Evolutionary conservation across 805 yeast genomes (phyloP).

Genomic region (Metschnikowia sp.): DNA sequence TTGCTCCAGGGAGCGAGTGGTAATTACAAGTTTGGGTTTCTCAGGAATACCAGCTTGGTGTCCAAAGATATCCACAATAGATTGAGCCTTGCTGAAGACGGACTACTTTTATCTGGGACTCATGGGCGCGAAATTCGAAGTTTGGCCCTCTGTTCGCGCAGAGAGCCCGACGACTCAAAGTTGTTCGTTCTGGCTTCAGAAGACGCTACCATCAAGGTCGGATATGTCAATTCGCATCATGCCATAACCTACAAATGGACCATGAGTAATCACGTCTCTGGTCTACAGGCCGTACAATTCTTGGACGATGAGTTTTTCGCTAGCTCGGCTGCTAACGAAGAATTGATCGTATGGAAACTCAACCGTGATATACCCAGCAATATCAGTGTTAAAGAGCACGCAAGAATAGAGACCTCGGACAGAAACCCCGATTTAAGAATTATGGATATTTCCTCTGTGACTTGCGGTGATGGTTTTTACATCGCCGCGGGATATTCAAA

Average conservation of each 20-base stretch:
- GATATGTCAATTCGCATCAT: constrained; percentile 41
- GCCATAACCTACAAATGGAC: constrained; percentile 50
- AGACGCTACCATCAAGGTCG: constrained; percentile 75
- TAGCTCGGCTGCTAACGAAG: constrained; percentile 81
- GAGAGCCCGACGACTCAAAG: constrained; percentile 26
- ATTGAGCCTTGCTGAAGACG: constrained; percentile 19
- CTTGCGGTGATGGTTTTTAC: constrained; percentile 44
- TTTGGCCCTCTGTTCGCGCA: constrained; percentile 48
- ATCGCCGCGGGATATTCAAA: constrained; percentile 80
- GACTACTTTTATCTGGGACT: constrained; percentile 52
- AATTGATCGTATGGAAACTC: constrained; percentile 76
- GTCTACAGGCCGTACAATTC: constrained; percentile 72
- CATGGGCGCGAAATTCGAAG: constrained; percentile 93
- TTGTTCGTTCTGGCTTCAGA: constrained; percentile 80
- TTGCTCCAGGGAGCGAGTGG: constrained; percentile 8
- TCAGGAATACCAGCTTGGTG: constrained; percentile 49
- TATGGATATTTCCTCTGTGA: constrained; percentile 69
- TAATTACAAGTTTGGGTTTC: constrained; percentile 47
- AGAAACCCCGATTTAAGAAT: constrained; percentile 80
- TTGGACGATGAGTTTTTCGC: constrained; percentile 46
- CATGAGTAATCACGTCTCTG: constrained; percentile 81
- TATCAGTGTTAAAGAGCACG: constrained; percentile 48
- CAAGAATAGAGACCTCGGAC: constrained; percentile 52
- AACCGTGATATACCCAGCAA: constrained; percentile 27
- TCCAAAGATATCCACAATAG: constrained; percentile 27